Conservation (phyloP, 176 grass and related monocot species). For the Zea mays region Zm-B73-REFERENCE-NAM-5.0 NC_050097.1:223425001-223425500, state of each 20-base stretch:
- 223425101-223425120: conserved; percentile 51
- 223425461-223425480: conserved; percentile 77
- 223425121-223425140: conserved; percentile 75
- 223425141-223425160: conserved; percentile 66
- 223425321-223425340: neutral
- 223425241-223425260: conserved; percentile 79
- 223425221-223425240: conserved; percentile 82
- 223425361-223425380: neutral
- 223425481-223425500: conserved; percentile 38
- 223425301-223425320: conserved; percentile 75
- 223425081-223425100: conserved; percentile 30
- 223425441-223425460: conserved; percentile 88
- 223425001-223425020: neutral
- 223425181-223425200: conserved; percentile 78
- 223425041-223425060: conserved; percentile 41
- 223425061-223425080: conserved; percentile 32
- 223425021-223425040: conserved; percentile 30
- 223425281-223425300: conserved; percentile 88
- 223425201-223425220: conserved; percentile 72
- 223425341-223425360: conserved; percentile 10
- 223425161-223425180: conserved; percentile 81
- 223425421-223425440: conserved; percentile 40
- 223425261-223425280: conserved; percentile 68
- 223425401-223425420: conserved; percentile 22
- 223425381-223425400: conserved; percentile 3